phyloP scores from a whole-genome alignment of 108 stramenopile species.

The Nitzschia inconspicua region DNA sequence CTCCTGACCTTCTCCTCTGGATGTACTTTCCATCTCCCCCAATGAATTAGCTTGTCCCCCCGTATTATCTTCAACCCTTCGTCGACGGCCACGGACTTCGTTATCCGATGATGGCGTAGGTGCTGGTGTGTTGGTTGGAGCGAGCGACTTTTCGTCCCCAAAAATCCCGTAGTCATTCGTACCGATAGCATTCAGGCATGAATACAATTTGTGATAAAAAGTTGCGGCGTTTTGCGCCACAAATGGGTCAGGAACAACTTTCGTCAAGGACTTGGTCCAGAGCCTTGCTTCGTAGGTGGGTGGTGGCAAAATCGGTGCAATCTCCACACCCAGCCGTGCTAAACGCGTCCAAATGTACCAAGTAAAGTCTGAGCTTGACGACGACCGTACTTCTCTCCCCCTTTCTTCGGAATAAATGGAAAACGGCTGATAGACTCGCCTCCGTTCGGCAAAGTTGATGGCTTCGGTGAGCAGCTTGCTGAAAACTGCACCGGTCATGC shows the following conservation, averaged over 20 bases:
- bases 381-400: conserved; percentile 34
- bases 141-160: background rate
- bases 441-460: conserved; percentile 49
- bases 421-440: conserved; percentile 80
- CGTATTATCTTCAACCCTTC: too few species aligned
- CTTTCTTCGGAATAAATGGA: conserved; percentile 36
- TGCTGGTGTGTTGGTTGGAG: background rate
- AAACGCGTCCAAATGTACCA: conserved; percentile 58
- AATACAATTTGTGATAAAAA: conserved; percentile 67
- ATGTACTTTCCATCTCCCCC: background rate
- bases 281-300: conserved; percentile 50
- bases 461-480: conserved; percentile 59
- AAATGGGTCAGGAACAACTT: conserved; percentile 11
- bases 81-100: background rate
- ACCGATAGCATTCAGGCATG: conserved; percentile 61
- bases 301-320: conserved; percentile 72
- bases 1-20: too few species aligned
- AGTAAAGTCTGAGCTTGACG: conserved; percentile 66
- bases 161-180: conserved; percentile 54
- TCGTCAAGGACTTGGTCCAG: conserved; percentile 36
- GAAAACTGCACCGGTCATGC: conserved; percentile 76
- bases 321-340: conserved; percentile 65
- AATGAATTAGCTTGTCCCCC: background rate
- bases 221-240: conserved; percentile 40
- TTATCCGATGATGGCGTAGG: background rate